Evolutionary conservation across 441 rosid genomes (phyloP).

Genomic region (Francoa sonchifolia): DNA sequence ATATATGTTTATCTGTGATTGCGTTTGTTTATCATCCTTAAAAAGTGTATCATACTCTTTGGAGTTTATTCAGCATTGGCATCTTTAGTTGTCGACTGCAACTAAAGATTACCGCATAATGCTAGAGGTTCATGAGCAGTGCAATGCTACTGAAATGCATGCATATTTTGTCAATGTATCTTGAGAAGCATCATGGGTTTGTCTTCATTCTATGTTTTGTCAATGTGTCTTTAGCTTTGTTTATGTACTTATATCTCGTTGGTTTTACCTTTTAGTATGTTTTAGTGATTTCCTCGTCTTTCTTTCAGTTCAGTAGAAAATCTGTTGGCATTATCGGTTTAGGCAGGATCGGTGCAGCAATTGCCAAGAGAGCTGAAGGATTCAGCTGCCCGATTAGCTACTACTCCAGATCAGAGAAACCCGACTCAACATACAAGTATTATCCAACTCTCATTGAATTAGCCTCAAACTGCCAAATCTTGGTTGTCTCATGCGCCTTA

Average conservation of each 20-base stretch:
- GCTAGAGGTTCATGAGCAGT: no score
- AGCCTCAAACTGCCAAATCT: slow-evolving; percentile 50
- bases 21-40: no score
- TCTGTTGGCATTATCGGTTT: slow-evolving; percentile 51
- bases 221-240: background rate
- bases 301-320: slow-evolving; percentile 48
- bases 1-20: no score
- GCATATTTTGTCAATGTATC: no score
- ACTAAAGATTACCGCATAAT: no score
- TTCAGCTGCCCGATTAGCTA: slow-evolving; percentile 50
- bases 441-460: slow-evolving; percentile 34
- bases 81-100: no score
- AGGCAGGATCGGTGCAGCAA: slow-evolving; percentile 59
- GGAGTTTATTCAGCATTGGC: no score
- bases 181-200: no score
- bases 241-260: background rate
- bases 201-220: no score
- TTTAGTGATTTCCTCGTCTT: background rate
- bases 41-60: no score
- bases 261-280: background rate
- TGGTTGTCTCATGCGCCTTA: slow-evolving; percentile 46
- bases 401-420: slow-evolving; percentile 33
- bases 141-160: no score
- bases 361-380: slow-evolving; percentile 62
- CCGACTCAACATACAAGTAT: slow-evolving; percentile 31